Evolutionary conservation across 169 alveolate genomes (phyloP).

Genomic region (Perkinsus marinus): DNA sequence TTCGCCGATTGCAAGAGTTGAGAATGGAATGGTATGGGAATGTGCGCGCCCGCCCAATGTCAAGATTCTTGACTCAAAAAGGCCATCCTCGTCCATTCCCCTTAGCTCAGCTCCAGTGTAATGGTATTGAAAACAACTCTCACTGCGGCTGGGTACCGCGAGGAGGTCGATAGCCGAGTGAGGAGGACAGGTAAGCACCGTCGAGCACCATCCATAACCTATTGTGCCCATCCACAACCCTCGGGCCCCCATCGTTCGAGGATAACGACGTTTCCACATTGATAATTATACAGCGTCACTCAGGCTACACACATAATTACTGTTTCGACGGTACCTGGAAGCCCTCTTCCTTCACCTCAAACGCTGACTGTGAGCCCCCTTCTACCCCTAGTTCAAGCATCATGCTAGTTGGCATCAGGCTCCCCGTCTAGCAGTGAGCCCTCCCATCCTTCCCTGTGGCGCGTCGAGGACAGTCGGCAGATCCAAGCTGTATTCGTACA

Average conservation of each 20-base stretch:
- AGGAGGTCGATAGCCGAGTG: not conserved
- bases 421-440: not conserved
- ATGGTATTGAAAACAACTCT: not conserved
- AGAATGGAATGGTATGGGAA: too few relatives aligned
- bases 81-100: too few relatives aligned
- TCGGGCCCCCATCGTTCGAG: too few relatives aligned
- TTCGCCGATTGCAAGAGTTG: too few relatives aligned
- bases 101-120: not conserved
- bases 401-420: not conserved
- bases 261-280: not conserved
- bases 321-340: not conserved
- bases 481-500: not conserved
- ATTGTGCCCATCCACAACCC: too few relatives aligned
- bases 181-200: not conserved
- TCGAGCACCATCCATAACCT: not conserved
- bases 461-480: not conserved
- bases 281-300: too few relatives aligned
- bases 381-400: not conserved
- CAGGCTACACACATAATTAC: not conserved
- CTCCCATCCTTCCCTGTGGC: not conserved
- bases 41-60: too few relatives aligned
- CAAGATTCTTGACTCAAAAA: too few relatives aligned
- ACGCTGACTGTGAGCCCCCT: not conserved
- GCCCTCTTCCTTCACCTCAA: not conserved
- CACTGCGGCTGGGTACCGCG: not conserved